These are phyloP conservation scores for Chaetothyriales sp. DNA, from an alignment of 2,329 filamentous ascomycete genomes.

Conservation along the genomic window DNA sequence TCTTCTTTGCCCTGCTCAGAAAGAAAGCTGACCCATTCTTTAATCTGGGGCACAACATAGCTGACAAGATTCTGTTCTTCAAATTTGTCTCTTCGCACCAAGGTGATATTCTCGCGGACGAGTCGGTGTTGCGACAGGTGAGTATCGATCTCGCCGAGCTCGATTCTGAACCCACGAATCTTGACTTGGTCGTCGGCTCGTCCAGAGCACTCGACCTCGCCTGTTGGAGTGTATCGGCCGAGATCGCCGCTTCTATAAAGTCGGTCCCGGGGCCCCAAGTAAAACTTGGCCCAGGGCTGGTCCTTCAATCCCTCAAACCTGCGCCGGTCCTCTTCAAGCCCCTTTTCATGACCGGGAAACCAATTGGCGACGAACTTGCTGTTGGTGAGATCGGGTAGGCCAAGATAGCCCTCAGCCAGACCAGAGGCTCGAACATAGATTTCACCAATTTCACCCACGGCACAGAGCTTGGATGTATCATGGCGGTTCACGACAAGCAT, in stretches of 20 bases:
- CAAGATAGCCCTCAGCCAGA: slow-evolving; percentile 66
- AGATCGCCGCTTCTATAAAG: slow-evolving; percentile 81
- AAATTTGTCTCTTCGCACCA: slow-evolving; percentile 68
- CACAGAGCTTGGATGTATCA: slow-evolving; percentile 54
- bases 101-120: slow-evolving; percentile 69
- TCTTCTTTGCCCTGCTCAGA: slow-evolving; percentile 40
- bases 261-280: slow-evolving; percentile 67
- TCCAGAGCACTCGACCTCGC: slow-evolving; percentile 63
- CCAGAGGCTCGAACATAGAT: slow-evolving; percentile 70
- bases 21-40: slow-evolving; percentile 57
- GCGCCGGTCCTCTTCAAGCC: slow-evolving; percentile 49
- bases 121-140: slow-evolving; percentile 60
- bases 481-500: slow-evolving; percentile 65
- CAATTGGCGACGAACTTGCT: slow-evolving; percentile 73
- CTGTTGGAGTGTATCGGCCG: slow-evolving; percentile 55
- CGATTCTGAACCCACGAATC: slow-evolving; percentile 88
- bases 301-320: slow-evolving; percentile 32
- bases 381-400: slow-evolving; percentile 45
- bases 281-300: slow-evolving; percentile 65
- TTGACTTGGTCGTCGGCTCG: slow-evolving; percentile 83
- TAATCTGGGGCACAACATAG: slow-evolving; percentile 73
- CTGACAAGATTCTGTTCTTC: slow-evolving; percentile 78
- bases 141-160: slow-evolving; percentile 82
- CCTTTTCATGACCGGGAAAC: slow-evolving; percentile 63
- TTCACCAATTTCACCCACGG: slow-evolving; percentile 68